Base-by-base conservation (phyloP, 441 rosid genomes). In the Cnidoscolus chayamansa region DNA sequence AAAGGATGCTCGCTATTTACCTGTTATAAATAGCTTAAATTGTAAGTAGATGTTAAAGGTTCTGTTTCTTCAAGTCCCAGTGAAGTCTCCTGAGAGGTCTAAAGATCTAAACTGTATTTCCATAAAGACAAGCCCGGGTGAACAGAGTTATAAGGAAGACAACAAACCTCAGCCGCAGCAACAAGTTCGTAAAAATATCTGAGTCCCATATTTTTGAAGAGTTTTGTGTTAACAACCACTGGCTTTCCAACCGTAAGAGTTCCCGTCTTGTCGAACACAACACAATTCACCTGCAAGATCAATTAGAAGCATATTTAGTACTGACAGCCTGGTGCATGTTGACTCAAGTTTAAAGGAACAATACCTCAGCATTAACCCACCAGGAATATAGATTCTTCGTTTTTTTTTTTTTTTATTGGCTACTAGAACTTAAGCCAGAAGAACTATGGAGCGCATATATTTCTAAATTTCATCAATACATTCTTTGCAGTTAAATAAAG, bases 191-290 rank as follows among this genome's bases (percentile, higher is more conserved):
- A 94, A 75, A 94, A 89, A 25, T 90, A 90, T 67, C 81, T 70
- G 13, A 90, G 86, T 13, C 75, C 89, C 90, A 92, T 80, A 72
- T 83, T 86, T 76, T 84, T 84, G 54, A 89, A 67, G 70, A 90
- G 90, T 70, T 78, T 87, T 13, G 96, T 86, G 77, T 79, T 85
- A 31, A 92, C 90, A 45, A 92, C 91, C 66, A 87, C 93, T 0
- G 98, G 98, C 65, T 90, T 92, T 31, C 98, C 98, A 65, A 84
- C 78, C 0, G 98, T 94, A 35, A 90, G 97, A 47, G 97, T 94
- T 70, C 97, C 97, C 4, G 98, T 94, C 86, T 92, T 94, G 86
- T 94, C 97, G 81, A 94, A 94, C 63, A 92, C 90, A 69, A 94
- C 79, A 87, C 96, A 91, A 67, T 77, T 88, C 77, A 91, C 96